phyloP scores from a whole-genome alignment of 306 rosid species.

The Ormosia emarginata region DNA sequence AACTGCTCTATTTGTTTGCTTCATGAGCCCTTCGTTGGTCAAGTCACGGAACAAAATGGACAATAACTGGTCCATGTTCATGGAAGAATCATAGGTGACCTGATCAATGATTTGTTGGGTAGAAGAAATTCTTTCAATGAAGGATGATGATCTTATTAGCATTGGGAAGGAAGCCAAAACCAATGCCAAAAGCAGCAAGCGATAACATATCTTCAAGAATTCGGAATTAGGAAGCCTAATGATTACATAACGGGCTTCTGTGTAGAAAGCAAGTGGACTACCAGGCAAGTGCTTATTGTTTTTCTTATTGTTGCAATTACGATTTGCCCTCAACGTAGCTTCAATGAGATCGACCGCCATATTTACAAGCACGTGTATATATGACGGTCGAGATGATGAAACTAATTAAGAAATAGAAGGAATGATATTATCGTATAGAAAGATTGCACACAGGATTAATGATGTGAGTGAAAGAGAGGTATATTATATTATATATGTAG shows the following conservation, averaged over 20 bases:
- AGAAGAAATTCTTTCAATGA: not conserved
- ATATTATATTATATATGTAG: not conserved
- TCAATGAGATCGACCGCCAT: conserved; percentile 38
- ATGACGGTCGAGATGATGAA: not conserved
- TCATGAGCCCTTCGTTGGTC: conserved; percentile 48
- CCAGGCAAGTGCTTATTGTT: not conserved
- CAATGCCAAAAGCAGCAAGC: conserved; percentile 28
- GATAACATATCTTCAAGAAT: conserved; percentile 21
- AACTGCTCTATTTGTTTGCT: conserved; percentile 19
- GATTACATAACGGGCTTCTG: conserved; percentile 32
- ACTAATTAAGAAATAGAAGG: not conserved
- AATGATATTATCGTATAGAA: not conserved
- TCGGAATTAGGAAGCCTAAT: conserved; percentile 35
- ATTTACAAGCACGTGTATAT: not conserved
- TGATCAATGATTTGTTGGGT: not conserved
- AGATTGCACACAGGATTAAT: not conserved
- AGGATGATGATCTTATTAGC: conserved; percentile 17
- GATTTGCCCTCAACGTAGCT: conserved; percentile 25
- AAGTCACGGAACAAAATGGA: conserved; percentile 42
- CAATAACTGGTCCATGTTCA: conserved; percentile 2
- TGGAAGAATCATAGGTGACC: not conserved
- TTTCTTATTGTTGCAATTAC: not conserved
- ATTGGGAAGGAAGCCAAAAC: conserved; percentile 24
- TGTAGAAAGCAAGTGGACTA: not conserved
- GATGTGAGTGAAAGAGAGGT: not conserved